Conservation (phyloP, 345 rosid genomes). For the Kandelia obovata region DNA sequence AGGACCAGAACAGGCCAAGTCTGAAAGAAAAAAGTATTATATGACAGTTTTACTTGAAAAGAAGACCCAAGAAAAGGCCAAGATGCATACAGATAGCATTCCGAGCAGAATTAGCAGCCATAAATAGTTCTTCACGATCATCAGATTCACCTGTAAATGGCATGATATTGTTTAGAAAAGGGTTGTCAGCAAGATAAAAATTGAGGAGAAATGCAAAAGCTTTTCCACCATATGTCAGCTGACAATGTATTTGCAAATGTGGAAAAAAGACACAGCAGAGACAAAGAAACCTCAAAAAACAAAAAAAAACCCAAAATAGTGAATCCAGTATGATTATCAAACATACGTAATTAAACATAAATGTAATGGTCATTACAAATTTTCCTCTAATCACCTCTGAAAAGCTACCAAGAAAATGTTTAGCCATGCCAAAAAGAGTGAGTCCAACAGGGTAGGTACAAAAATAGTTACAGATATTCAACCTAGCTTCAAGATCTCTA, state of each 20-base stretch:
- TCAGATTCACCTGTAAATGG: constrained; percentile 69
- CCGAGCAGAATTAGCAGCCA: constrained; percentile 77
- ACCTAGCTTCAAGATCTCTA: background rate
- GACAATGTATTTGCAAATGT: background rate
- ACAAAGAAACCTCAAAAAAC: background rate
- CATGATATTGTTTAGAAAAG: background rate
- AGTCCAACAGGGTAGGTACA: background rate
- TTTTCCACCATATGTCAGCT: background rate
- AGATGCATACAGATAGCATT: constrained; percentile 58
- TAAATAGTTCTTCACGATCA: constrained; percentile 77
- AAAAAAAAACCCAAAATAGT: background rate
- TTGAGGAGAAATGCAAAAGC: constrained; percentile 1
- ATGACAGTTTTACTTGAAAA: background rate
- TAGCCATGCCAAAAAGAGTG: background rate
- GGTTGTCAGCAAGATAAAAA: constrained; percentile 4
- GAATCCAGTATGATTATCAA: background rate
- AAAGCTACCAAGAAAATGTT: background rate
- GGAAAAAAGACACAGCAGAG: background rate
- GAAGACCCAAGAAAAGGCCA: constrained; percentile 10
- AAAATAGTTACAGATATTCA: background rate
- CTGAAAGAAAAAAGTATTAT: constrained; percentile 36
- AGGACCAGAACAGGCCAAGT: constrained; percentile 59
- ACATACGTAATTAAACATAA: background rate
- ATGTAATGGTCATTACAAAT: background rate
- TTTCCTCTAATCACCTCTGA: background rate